Percentiles rank a stretch among this genome's conserved stretches.
Evolutionary conservation across 139 green algal species (phyloP).

Genomic region (Chlorella ohadii): DNA sequence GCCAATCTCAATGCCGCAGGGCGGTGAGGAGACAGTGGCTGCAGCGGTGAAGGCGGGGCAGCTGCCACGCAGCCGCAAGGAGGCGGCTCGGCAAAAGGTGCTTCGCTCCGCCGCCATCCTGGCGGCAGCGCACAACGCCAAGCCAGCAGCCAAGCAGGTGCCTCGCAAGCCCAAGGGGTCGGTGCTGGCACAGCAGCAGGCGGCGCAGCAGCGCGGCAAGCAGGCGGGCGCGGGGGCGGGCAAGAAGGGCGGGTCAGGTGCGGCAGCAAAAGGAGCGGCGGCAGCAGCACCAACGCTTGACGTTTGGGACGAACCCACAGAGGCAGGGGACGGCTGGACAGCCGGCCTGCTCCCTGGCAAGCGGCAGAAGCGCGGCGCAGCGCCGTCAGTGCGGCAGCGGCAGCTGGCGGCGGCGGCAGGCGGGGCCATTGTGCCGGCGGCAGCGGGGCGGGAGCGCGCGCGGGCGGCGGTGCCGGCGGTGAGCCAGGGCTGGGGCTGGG

Average conservation of each 20-base stretch:
- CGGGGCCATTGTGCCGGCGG: not conserved
- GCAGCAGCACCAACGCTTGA: not conserved
- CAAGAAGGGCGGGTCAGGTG: not conserved
- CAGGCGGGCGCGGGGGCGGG: not conserved
- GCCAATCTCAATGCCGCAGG: no score
- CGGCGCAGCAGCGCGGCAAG: not conserved
- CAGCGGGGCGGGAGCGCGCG: not conserved
- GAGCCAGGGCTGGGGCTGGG: not conserved
- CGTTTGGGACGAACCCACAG: not conserved
- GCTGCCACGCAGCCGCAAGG: constrained; percentile 27
- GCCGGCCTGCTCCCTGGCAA: not conserved
- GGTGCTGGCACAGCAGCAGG: constrained; percentile 9
- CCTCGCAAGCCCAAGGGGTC: constrained; percentile 27
- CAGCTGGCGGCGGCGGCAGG: not conserved
- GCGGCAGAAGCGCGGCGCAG: not conserved
- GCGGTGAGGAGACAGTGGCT: not conserved
- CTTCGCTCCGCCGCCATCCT: constrained; percentile 43
- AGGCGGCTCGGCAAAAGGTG: constrained; percentile 25
- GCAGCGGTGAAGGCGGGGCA: not conserved
- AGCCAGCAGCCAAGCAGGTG: not conserved
- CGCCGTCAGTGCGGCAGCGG: not conserved
- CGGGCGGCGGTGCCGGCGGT: not conserved
- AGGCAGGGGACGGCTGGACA: not conserved
- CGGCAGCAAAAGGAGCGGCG: not conserved
- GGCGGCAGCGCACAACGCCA: constrained; percentile 19